Base-by-base conservation (phyloP, 129 eudicot genomes). In the Calendula officinalis region DNA sequence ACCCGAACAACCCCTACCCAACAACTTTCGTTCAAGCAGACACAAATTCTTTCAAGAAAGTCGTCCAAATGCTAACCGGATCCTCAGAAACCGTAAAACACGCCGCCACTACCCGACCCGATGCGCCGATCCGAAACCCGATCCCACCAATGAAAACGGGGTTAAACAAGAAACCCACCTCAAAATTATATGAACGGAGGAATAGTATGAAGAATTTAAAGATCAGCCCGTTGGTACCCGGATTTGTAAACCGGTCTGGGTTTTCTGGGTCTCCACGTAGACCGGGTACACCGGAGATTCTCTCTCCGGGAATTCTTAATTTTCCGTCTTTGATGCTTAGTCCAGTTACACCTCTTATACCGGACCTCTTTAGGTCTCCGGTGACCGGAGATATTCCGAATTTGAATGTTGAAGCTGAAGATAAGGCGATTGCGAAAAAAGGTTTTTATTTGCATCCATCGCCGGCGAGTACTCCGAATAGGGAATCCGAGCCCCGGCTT, bases 11-110 rank as follows among this genome's bases (percentile, higher is more conserved):
- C 82, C 87, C 95, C 3, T 79, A 92, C 78, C 98, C 98, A 48
- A 88, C 98, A 3, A 92, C 98, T 48, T 92, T 92, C 62, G 96
- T 92, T 67, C 98, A 92, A 78, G 98, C 98, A 1, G 95, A 92
- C 81, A 74, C 96, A 6, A 64, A 87, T 47, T 88, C 98, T 62
- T 92, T 92, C 81, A 92, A 92, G 43, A 91, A 92, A 76, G 85
- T 91, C 3, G 98, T 91, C 72, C 98, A 91, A 76, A 85, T 91
- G 91, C 96, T 91, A 1, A 91, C 98, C 69, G 98, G 98, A 64
- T 85, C 96, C 76, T 69, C 94, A 59, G 91, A 91, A 22, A 80
- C 98, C n/a, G 78, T 75, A 60, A 84, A 80, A 36, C 50, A 42
- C 1, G 85, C 75, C 10, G 70, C 82, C 8, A 8, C 73, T 3